Evolutionary conservation across 768 basidiomycete genomes (phyloP).

Genomic region (Suillus subluteus): DNA sequence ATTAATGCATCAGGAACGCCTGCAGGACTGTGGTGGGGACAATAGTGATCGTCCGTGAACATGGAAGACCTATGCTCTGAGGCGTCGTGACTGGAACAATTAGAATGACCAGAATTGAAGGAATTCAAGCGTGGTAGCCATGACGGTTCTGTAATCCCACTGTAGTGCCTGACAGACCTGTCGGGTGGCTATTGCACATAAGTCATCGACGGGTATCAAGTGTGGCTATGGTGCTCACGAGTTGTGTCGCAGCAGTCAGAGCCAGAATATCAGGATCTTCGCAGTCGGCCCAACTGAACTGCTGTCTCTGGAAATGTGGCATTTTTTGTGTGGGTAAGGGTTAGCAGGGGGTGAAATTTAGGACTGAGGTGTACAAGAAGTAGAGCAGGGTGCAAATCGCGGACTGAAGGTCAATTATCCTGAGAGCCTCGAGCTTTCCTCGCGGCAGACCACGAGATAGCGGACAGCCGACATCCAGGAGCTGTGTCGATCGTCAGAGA

Average conservation of each 20-base stretch:
- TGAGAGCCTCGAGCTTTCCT: conserved; percentile 9
- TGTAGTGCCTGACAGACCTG: conserved; percentile 2
- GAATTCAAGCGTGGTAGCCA: conserved; percentile 9
- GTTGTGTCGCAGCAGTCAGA: conserved; percentile 10
- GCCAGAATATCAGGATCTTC: conserved; percentile 9
- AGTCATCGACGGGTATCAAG: background rate
- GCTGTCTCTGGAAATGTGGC: background rate
- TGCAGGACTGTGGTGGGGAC: background rate
- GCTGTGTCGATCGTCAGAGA: conserved; percentile 5
- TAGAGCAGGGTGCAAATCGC: conserved; percentile 1
- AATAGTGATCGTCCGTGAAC: background rate
- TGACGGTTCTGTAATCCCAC: conserved; percentile 1
- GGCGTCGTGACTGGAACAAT: background rate
- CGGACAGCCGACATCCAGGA: background rate
- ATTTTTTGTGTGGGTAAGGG: background rate
- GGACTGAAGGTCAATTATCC: conserved; percentile 8
- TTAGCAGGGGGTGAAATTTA: background rate
- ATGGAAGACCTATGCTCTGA: background rate
- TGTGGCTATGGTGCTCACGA: conserved; percentile 7
- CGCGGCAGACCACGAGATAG: conserved; percentile 8
- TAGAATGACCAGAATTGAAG: conserved; percentile 1
- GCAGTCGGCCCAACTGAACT: conserved; percentile 2
- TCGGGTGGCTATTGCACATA: conserved; percentile 6
- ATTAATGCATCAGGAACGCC: background rate
- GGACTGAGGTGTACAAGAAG: background rate